A percentile compares a stretch with the other conserved stretches of the same genome.
phyloP scores from a whole-genome alignment of 257 asterid species.

The Pogostemon cablin region DNA sequence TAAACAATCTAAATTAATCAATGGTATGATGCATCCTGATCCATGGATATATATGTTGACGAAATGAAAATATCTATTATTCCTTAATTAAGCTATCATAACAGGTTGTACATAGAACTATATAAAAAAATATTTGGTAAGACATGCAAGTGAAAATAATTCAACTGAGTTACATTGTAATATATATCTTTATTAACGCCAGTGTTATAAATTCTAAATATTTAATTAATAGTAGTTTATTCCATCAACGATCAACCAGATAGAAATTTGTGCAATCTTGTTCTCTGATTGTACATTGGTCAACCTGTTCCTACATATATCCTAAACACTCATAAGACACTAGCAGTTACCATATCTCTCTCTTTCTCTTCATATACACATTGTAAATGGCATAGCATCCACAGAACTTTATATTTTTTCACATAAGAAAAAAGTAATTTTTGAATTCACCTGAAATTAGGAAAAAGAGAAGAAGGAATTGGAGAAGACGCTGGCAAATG shows the following conservation, averaged over 20 bases:
- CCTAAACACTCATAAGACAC: no score
- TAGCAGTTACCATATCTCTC: no score
- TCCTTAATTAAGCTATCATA: neutral
- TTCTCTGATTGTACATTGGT: no score
- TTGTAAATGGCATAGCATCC: no score
- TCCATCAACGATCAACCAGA: no score
- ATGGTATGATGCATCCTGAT: neutral
- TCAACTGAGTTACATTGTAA: neutral
- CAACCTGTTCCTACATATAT: no score
- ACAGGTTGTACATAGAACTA: neutral
- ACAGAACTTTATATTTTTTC: no score
- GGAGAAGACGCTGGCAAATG: constrained; percentile 40
- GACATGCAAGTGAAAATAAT: no score
- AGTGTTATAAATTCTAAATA: no score
- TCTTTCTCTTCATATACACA: no score
- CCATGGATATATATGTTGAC: neutral
- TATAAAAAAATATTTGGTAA: neutral
- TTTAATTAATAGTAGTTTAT: no score
- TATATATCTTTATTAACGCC: neutral
- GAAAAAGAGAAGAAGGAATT: constrained; percentile 32
- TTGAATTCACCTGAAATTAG: constrained; percentile 5
- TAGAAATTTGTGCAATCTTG: no score
- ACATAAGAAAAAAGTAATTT: neutral
- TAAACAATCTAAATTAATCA: neutral
- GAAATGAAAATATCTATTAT: constrained; percentile 2